These are phyloP conservation scores for Lenwebbia sp. DNA, from an alignment of 345 rosid genomes.

Conservation along the genomic window DNA sequence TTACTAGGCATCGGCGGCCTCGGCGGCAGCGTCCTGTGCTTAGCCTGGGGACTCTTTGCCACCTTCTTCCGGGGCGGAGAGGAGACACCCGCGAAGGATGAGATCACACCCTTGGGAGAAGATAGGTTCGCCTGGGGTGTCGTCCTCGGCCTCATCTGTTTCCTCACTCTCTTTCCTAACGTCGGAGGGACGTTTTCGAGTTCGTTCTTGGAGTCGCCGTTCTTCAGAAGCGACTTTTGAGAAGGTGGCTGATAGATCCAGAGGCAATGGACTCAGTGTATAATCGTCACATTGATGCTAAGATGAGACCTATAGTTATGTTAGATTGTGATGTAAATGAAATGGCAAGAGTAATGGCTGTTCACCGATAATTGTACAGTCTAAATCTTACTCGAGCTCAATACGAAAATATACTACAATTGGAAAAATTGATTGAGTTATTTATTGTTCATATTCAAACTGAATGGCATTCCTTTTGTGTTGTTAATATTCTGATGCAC, in stretches of 20 bases:
- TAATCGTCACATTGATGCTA: no score
- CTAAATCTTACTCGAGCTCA: no score
- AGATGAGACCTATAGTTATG: background rate
- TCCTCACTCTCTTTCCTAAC: slow-evolving; percentile 87
- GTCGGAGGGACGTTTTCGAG: slow-evolving; percentile 86
- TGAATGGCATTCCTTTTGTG: no score
- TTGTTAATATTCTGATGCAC: no score
- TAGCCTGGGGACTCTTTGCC: slow-evolving; percentile 89
- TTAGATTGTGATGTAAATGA: background rate
- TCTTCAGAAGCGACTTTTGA: slow-evolving; percentile 61
- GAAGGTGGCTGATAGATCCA: background rate
- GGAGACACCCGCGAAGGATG: slow-evolving; percentile 80
- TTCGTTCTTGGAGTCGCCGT: slow-evolving; percentile 65
- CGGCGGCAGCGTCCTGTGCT: slow-evolving; percentile 80
- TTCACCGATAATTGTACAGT: background rate
- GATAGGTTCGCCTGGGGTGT: slow-evolving; percentile 75
- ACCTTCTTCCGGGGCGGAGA: slow-evolving; percentile 94
- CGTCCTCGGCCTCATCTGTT: slow-evolving; percentile 77
- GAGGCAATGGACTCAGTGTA: background rate
- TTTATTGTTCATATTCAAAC: no score
- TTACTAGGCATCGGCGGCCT: slow-evolving; percentile 69
- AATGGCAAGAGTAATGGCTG: background rate
- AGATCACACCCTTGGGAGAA: slow-evolving; percentile 64
- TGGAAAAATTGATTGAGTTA: no score
- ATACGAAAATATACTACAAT: no score